phyloP scores from a whole-genome alignment of 2,329 filamentous ascomycete species.

The Karstenula rhodostoma region DNA sequence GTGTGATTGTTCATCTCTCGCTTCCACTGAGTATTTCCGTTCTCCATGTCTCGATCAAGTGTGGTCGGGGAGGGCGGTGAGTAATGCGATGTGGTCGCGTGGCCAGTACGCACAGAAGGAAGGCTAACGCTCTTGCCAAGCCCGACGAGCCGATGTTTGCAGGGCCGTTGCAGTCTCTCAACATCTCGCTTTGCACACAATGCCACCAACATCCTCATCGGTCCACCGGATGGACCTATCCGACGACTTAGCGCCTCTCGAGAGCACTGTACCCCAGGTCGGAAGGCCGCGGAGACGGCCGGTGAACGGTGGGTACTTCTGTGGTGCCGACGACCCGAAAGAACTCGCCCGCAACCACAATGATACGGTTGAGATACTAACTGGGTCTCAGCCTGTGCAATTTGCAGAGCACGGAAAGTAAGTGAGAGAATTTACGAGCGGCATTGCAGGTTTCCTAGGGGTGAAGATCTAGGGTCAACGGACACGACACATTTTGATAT shows the following conservation, averaged over 20 bases:
- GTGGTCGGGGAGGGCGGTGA: not conserved
- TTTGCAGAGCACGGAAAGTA: conserved; percentile 31
- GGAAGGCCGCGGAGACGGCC: conserved; percentile 33
- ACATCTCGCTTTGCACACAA: not conserved
- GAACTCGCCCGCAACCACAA: not conserved
- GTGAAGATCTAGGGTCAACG: not conserved
- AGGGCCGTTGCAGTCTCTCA: not conserved
- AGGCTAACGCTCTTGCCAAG: conserved; percentile 1
- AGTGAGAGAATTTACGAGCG: not conserved
- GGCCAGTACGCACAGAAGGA: not conserved
- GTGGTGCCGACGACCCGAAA: conserved; percentile 13
- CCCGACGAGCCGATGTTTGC: conserved; percentile 2
- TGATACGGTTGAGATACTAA: conserved; percentile 15
- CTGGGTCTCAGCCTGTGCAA: conserved; percentile 26
- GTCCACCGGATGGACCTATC: conserved; percentile 18
- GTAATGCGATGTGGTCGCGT: conserved; percentile 4
- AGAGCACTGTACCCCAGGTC: conserved; percentile 6
- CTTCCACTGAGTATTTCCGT: not conserved
- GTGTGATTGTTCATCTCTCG: no score
- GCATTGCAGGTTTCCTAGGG: not conserved
- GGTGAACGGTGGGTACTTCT: conserved; percentile 31
- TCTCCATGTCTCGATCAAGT: no score
- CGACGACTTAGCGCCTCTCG: conserved; percentile 11
- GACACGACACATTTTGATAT: not conserved
- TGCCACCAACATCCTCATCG: conserved; percentile 6